Conservation (phyloP, 805 yeast species). For the Teunomyces barrocoloradensis region DNA sequence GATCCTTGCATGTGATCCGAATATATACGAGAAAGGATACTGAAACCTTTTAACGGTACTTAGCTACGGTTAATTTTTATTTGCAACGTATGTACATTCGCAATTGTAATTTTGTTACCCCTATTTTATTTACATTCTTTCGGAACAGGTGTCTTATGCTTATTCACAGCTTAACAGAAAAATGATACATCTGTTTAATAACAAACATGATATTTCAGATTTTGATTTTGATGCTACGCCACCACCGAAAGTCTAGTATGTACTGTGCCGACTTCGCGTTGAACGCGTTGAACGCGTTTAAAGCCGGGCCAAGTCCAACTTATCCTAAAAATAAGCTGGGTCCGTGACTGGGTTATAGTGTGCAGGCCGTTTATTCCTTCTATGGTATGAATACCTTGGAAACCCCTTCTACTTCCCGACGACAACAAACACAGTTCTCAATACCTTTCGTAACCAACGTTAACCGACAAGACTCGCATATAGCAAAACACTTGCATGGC, state of each 20-base stretch:
- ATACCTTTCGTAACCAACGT: constrained; percentile 70
- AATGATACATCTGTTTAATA: background rate
- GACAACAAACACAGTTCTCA: constrained; percentile 81
- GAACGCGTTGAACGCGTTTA: background rate
- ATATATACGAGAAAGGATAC: too few species aligned
- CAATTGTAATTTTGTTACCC: background rate
- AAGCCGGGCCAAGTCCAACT: background rate
- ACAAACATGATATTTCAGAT: too few species aligned
- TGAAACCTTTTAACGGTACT: too few species aligned
- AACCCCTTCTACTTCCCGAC: constrained; percentile 67
- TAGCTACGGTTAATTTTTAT: too few species aligned
- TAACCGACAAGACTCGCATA: constrained; percentile 81
- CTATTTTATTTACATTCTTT: background rate
- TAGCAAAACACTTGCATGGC: constrained; percentile 90
- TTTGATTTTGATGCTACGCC: too few species aligned
- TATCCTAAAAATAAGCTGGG: background rate
- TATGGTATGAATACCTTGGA: constrained; percentile 59
- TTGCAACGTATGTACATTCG: background rate
- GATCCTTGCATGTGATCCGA: too few species aligned
- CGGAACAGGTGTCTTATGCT: background rate
- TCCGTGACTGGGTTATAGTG: background rate
- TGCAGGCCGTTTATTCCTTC: background rate
- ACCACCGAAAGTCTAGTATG: background rate
- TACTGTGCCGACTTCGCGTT: background rate
- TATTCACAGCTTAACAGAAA: background rate